A percentile compares a stretch with the other conserved stretches of the same genome.
These are phyloP conservation scores for Glycine soja DNA, from an alignment of 306 rosid species.

Conservation along the genomic window DNA sequence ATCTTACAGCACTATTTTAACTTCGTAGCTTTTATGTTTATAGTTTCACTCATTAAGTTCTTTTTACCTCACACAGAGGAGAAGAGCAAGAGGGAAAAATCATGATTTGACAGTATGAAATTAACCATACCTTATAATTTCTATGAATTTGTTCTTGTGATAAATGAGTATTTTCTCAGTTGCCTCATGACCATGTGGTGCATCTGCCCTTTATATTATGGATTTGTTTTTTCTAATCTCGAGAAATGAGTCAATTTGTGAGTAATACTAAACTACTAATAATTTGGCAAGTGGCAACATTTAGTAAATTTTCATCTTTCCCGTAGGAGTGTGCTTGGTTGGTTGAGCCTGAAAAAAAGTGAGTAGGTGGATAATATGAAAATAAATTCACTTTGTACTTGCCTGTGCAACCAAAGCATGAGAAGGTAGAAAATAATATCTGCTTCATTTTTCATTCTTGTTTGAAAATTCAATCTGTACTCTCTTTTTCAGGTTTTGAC, in stretches of 20 bases:
- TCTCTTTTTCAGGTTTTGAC: constrained; percentile 2
- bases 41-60: neutral
- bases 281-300: neutral
- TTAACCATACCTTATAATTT: too few relatives aligned
- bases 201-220: neutral
- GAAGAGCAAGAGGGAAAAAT: too few relatives aligned
- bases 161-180: too few relatives aligned
- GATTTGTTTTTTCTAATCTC: neutral
- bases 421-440: neutral
- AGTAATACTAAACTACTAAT: neutral
- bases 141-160: too few relatives aligned
- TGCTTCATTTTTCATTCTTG: neutral
- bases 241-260: neutral
- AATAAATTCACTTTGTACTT: neutral
- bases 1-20: neutral
- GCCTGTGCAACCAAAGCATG: neutral
- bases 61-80: neutral
- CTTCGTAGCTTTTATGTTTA: constrained; percentile 11
- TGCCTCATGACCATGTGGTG: too few relatives aligned
- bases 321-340: neutral
- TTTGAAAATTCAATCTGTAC: neutral
- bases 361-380: neutral
- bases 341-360: neutral
- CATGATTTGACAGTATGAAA: too few relatives aligned
- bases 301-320: neutral